Base-by-base conservation (phyloP, 176 grass and related monocot species). In the Calamus simplicifolius region DNA sequence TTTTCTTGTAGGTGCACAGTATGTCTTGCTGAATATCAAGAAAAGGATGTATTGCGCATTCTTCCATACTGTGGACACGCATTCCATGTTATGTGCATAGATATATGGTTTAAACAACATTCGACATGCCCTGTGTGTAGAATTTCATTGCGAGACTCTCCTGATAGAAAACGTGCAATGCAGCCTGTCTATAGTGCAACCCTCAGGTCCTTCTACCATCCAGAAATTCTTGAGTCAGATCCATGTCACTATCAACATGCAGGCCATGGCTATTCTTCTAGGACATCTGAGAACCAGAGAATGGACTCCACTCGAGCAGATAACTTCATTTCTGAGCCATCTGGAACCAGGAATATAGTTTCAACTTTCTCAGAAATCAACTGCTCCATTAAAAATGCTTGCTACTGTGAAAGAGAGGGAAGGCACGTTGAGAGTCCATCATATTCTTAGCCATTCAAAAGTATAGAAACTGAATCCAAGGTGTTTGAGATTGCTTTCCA, bases 41-140 rank as follows among this genome's bases (percentile, higher is more conserved):
- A 85, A 57, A 71, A 85, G 77, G 89, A 89, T 57, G 18, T 79
- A 15, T 63, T 95, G 16, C 78, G 85, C 48, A 16, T 62, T 48
- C 77, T 99, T 64, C 85, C 94, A 43, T 79, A 79, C 64, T 99
- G 94, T 29, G 71, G 85, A 38, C 94, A 99, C 35, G 73, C 72
- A 58, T 99, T 99, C 60, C 94, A 99, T 63, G 66, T 70, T 59
- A 55, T 56, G 23, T 93, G 94, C 80, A 89, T 99, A 67, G 85
- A 93, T 71, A 74, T 80, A 59, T 99, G 94, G 94, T 49, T 99
- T 18, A 82, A 79, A 63, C 88, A 89, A 63, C 83, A 99, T 52
- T 79, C 85, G 16, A 99, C 94, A 18, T 99, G 94, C 73, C 94
- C 94, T 18, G 80, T 99, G 5, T 99, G 94, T 83, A 85, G 94